Evolutionary conservation across 768 basidiomycete species (phyloP).

Genomic region (Tulasnella sp.): DNA sequence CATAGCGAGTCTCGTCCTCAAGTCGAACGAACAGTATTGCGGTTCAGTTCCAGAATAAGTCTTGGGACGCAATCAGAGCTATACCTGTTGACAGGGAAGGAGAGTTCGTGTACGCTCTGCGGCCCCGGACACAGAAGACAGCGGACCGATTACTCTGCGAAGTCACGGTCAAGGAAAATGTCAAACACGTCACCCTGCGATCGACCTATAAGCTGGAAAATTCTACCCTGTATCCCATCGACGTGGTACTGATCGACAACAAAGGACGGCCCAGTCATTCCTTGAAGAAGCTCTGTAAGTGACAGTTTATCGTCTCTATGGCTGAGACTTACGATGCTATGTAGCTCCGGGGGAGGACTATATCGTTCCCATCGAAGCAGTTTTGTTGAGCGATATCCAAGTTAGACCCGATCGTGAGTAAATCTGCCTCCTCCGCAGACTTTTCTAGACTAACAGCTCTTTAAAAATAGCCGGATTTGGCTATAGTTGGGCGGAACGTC

Average conservation of each 20-base stretch:
- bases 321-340: not conserved
- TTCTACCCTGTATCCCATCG: conserved; percentile 79
- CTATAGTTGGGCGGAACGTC: conserved; percentile 81
- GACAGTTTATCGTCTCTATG: not conserved
- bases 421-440: not conserved
- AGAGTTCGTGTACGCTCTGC: conserved; percentile 76
- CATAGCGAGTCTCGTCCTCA: conserved; percentile 43
- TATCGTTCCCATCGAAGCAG: conserved; percentile 81
- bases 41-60: conserved; percentile 68
- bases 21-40: conserved; percentile 77
- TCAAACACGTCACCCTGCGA: conserved; percentile 87
- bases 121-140: conserved; percentile 64
- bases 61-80: conserved; percentile 80
- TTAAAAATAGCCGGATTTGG: conserved; percentile 73
- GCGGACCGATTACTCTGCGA: conserved; percentile 78
- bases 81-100: conserved; percentile 93
- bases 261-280: conserved; percentile 70
- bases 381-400: conserved; percentile 66
- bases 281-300: conserved; percentile 66
- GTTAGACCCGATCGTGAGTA: conserved; percentile 85
- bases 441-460: not conserved
- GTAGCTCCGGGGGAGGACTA: conserved; percentile 76
- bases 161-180: conserved; percentile 78
- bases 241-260: conserved; percentile 80
- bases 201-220: conserved; percentile 92